Conservation (phyloP, 108 stramenopile genomes). For the Fistulifera pelliculosa region DNA sequence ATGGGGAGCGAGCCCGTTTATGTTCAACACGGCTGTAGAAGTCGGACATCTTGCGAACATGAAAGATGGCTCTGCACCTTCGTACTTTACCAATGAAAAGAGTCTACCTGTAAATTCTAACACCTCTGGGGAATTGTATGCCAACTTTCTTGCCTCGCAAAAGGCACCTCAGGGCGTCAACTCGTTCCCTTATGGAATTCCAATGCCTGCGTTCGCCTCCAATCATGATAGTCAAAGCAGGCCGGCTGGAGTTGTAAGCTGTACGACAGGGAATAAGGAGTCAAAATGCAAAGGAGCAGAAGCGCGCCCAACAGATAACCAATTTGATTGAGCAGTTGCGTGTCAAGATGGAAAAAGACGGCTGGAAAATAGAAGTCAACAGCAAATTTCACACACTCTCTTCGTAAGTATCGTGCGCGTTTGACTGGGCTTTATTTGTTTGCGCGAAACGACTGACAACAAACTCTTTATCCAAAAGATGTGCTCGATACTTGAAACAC, state of each 20-base stretch:
- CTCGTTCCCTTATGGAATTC: not conserved
- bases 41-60: not conserved
- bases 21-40: constrained; percentile 9
- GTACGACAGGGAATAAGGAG: constrained; percentile 1
- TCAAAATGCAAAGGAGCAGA: constrained; percentile 68
- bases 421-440: too few species aligned
- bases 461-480: too few species aligned
- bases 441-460: too few species aligned
- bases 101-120: not conserved
- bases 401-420: constrained; percentile 39
- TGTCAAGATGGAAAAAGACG: constrained; percentile 59
- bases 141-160: constrained; percentile 1
- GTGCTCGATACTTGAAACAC: constrained; percentile 62
- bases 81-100: not conserved
- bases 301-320: constrained; percentile 69
- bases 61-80: not conserved
- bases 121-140: not conserved
- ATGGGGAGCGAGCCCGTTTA: constrained; percentile 6
- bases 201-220: not conserved
- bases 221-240: not conserved
- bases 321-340: constrained; percentile 65
- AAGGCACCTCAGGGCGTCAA: not conserved
- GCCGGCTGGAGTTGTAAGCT: constrained; percentile 13
- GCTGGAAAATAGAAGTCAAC: constrained; percentile 59
- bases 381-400: constrained; percentile 79